Conservation (phyloP, 139 green algal genomes). For the Pedinophyceae sp. region DNA sequence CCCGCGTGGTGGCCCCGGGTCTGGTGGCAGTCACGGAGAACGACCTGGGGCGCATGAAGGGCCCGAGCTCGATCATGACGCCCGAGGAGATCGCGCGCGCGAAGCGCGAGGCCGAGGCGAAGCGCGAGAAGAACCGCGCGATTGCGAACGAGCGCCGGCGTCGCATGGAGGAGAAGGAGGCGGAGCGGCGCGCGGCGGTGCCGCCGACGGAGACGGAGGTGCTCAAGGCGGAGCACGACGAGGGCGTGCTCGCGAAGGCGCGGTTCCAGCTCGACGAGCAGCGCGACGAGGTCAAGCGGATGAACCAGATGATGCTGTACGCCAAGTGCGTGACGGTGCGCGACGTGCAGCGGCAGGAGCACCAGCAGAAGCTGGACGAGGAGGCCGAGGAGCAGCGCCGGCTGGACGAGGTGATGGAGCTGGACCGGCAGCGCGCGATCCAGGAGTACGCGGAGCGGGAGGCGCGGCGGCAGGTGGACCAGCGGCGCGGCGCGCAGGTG, state of each 20-base stretch:
- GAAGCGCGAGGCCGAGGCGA: constrained; percentile 19
- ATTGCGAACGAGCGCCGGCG: constrained; percentile 23
- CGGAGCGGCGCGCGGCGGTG: constrained; percentile 37
- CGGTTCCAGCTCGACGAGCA: constrained; percentile 41
- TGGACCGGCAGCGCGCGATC: constrained; percentile 37
- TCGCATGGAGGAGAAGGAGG: constrained; percentile 28
- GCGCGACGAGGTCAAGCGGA: constrained; percentile 66
- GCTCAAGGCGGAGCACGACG: constrained; percentile 21
- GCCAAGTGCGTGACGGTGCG: constrained; percentile 68
- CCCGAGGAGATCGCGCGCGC: constrained; percentile 30
- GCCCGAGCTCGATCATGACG: constrained; percentile 30
- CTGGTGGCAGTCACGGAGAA: neutral
- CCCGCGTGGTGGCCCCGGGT: neutral
- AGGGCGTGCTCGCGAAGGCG: constrained; percentile 1
- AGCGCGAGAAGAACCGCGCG: constrained; percentile 12
- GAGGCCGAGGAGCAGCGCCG: constrained; percentile 33
- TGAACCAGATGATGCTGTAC: constrained; percentile 86
- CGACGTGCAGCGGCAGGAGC: constrained; percentile 66
- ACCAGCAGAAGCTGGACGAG: constrained; percentile 38
- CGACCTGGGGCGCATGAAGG: constrained; percentile 49
- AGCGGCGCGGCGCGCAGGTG: constrained; percentile 34
- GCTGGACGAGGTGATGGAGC: constrained; percentile 71
- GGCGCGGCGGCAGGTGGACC: constrained; percentile 35
- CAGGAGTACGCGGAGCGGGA: constrained; percentile 51
- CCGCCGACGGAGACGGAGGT: constrained; percentile 43